phyloP scores from a whole-genome alignment of 2,329 filamentous ascomycete species.

The Penicillium sp. region DNA sequence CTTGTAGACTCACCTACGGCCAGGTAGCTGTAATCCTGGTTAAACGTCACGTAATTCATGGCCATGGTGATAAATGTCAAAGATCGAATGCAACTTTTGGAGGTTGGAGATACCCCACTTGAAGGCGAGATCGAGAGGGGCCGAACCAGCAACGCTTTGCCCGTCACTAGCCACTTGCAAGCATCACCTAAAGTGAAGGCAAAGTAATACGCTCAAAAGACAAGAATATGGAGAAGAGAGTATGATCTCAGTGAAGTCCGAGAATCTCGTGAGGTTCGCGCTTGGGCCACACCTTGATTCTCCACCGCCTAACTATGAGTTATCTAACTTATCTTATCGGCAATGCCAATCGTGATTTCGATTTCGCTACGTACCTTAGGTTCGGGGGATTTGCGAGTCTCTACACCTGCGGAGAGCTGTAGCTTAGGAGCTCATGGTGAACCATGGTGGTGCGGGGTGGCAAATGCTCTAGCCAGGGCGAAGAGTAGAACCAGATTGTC shows the following conservation, averaged over 20 bases:
- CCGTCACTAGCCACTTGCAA: conserved; percentile 19
- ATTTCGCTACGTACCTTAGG: no score
- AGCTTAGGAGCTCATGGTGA: no score
- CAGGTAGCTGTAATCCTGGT: conserved; percentile 96
- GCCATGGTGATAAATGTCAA: conserved; percentile 52
- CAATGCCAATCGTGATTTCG: not conserved
- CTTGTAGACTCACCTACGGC: conserved; percentile 72
- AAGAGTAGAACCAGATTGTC: not conserved
- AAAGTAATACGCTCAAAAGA: not conserved
- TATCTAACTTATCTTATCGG: conserved; percentile 14
- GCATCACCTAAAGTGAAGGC: conserved; percentile 13
- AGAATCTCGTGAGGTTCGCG: conserved; percentile 29
- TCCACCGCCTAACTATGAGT: conserved; percentile 20
- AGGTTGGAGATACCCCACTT: conserved; percentile 21
- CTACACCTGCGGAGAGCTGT: not conserved
- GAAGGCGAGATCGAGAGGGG: conserved; percentile 9
- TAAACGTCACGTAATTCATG: conserved; percentile 98
- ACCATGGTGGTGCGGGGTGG: no score
- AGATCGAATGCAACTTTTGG: conserved; percentile 17
- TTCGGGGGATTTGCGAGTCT: not conserved
- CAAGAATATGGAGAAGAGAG: conserved; percentile 3
- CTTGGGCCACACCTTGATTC: conserved; percentile 42
- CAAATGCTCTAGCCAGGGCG: no score
- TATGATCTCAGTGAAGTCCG: conserved; percentile 10
- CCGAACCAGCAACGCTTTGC: conserved; percentile 19